These are phyloP conservation scores for Acer campestre DNA, from an alignment of 345 rosid species.

Conservation along the genomic window DNA sequence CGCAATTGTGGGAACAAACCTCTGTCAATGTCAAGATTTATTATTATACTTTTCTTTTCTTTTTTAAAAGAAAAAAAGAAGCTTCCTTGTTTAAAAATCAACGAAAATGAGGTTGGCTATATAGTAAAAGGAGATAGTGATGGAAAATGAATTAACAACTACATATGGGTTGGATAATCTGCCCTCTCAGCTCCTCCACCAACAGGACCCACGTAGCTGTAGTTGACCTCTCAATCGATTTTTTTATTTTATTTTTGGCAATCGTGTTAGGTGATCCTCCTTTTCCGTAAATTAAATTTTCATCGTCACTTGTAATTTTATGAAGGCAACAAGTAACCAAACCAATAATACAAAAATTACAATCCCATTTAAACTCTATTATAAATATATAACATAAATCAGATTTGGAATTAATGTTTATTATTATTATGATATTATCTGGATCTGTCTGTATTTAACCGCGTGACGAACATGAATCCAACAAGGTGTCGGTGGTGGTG, in stretches of 20 bases:
- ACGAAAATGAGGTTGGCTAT: no score
- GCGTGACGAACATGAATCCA: no score
- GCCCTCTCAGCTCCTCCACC: background rate
- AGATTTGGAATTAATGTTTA: no score
- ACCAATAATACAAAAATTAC: background rate
- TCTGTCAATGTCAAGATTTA: no score
- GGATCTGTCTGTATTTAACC: no score
- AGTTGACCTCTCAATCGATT: conserved; percentile 11
- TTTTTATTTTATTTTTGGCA: background rate
- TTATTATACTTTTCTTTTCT: no score
- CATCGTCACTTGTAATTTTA: background rate
- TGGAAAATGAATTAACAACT: conserved; percentile 12
- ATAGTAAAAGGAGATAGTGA: no score
- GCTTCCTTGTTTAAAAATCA: no score
- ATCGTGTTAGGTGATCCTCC: background rate
- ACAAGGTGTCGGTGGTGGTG: background rate
- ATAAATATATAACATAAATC: background rate
- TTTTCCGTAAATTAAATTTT: background rate
- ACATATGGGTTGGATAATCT: conserved; percentile 11
- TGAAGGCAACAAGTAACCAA: conserved; percentile 8
- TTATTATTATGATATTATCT: no score
- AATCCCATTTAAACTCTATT: background rate
- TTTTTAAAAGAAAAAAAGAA: no score
- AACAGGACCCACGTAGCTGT: conserved; percentile 7
- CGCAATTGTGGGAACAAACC: no score